Conservation (phyloP, 805 yeast genomes). For the Candida berthetii region DNA sequence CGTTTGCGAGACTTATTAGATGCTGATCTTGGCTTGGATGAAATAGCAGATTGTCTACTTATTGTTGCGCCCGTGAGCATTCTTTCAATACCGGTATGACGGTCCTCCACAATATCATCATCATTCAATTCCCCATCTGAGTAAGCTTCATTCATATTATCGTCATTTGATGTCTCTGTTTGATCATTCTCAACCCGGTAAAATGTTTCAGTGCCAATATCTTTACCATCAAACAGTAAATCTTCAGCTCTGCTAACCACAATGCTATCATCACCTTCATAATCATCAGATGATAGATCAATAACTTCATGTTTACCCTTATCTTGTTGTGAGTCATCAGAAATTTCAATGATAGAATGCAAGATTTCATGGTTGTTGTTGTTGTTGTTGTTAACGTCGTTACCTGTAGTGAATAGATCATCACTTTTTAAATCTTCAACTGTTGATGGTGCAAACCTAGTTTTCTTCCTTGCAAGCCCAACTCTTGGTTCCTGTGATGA, state of each 20-base stretch:
- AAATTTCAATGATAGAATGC: not conserved
- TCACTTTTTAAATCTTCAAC: not conserved
- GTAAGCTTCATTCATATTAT: not conserved
- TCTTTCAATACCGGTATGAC: not conserved
- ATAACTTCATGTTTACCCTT: not conserved
- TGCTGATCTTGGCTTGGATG: not conserved
- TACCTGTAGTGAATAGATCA: not conserved
- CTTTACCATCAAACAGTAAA: not conserved
- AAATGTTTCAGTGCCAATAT: not conserved
- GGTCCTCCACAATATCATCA: not conserved
- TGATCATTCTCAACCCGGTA: not conserved
- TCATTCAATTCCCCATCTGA: slow-evolving; percentile 6
- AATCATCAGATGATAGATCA: not conserved
- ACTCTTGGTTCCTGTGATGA: slow-evolving; percentile 3
- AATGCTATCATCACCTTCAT: slow-evolving; percentile 1
- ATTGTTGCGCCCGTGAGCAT: not conserved
- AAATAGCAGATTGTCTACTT: not conserved
- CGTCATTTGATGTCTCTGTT: not conserved
- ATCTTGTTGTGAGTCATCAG: not conserved
- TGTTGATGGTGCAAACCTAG: not conserved
- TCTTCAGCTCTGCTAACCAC: not conserved
- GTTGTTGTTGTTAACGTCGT: not conserved
- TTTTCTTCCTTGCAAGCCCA: slow-evolving; percentile 14
- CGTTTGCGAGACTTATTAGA: not conserved
- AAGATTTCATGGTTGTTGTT: too few relatives aligned